Evolutionary conservation across 106 monocot genomes (phyloP).

Genomic region (Dioscorea alata): DNA sequence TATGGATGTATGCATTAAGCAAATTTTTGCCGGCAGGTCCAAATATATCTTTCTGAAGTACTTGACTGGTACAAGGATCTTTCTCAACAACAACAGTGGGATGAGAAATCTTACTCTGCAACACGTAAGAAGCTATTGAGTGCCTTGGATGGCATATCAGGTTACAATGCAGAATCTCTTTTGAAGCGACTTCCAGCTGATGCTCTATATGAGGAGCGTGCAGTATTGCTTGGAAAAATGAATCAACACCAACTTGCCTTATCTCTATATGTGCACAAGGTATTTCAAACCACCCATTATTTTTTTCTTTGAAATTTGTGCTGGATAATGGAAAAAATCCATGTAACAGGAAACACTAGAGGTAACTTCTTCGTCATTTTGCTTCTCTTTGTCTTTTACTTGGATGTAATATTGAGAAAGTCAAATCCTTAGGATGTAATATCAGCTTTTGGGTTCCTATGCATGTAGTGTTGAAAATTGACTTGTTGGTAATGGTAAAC

Average conservation of each 20-base stretch:
- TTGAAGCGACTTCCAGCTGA: constrained; percentile 75
- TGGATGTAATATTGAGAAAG: too few species aligned
- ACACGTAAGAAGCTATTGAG: constrained; percentile 81
- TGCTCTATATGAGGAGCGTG: constrained; percentile 89
- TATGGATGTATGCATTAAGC: not conserved
- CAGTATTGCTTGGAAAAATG: constrained; percentile 80
- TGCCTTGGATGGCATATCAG: constrained; percentile 67
- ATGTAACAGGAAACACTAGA: not conserved
- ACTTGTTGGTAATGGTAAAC: not conserved
- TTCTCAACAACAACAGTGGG: constrained; percentile 72
- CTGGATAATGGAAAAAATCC: not conserved
- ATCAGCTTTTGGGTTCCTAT: too few species aligned
- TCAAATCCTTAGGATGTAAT: too few species aligned
- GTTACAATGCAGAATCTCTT: constrained; percentile 58
- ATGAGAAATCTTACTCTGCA: constrained; percentile 62
- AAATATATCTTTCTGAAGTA: constrained; percentile 97
- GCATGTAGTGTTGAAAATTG: too few species aligned
- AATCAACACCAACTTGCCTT: constrained; percentile 91
- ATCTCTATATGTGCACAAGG: constrained; percentile 94
- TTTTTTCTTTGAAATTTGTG: not conserved
- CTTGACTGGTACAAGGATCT: constrained; percentile 85
- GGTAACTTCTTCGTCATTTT: not conserved
- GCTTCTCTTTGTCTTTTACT: too few species aligned
- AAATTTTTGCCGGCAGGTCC: constrained; percentile 53
- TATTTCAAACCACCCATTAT: not conserved